These are phyloP conservation scores for Tolypocladium sp. DNA, from an alignment of 2,329 filamentous ascomycete genomes.

Conservation along the genomic window DNA sequence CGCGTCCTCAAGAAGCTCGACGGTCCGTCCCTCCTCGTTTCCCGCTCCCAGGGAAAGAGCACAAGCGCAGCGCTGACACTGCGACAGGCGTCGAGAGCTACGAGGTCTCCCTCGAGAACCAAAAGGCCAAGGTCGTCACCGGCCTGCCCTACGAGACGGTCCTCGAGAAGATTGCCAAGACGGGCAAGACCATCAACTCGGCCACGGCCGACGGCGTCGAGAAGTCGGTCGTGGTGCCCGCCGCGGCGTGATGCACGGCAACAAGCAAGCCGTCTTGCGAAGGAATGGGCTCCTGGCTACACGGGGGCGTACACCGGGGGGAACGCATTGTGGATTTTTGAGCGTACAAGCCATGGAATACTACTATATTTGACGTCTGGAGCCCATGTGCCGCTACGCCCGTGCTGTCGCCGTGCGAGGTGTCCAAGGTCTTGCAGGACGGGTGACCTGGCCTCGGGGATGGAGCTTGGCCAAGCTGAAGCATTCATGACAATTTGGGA, in stretches of 20 bases:
- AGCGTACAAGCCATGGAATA: neutral
- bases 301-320: neutral
- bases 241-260: constrained; percentile 13
- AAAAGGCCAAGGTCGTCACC: constrained; percentile 71
- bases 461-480: too few species aligned
- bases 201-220: constrained; percentile 60
- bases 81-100: constrained; percentile 72
- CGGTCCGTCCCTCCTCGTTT: constrained; percentile 42
- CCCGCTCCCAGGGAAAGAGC: neutral
- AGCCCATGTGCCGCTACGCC: neutral
- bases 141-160: constrained; percentile 70
- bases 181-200: constrained; percentile 81
- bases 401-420: too few species aligned
- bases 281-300: neutral
- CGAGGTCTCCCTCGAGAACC: constrained; percentile 78
- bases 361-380: neutral
- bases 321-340: neutral
- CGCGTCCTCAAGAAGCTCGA: constrained; percentile 87
- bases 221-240: constrained; percentile 39
- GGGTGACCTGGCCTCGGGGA: too few species aligned
- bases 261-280: neutral
- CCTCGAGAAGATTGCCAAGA: constrained; percentile 85
- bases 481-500: too few species aligned
- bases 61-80: neutral
- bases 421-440: too few species aligned